Conservation (phyloP, 140 eudicot genomes). For the Stevia rebaudiana region DNA sequence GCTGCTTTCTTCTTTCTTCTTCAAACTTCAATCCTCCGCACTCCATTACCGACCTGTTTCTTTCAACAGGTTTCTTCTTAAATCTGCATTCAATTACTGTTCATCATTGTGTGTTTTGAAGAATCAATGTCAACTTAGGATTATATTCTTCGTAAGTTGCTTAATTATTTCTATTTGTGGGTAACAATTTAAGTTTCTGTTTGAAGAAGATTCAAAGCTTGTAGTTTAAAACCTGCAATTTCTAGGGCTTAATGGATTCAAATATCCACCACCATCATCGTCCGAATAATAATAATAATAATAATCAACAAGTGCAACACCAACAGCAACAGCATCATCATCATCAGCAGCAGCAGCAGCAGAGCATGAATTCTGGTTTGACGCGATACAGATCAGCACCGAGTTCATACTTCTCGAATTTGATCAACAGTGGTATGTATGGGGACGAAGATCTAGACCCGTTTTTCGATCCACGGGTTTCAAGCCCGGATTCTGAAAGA, state of each 20-base stretch:
- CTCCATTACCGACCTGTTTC: background rate
- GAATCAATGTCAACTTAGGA: too few species aligned
- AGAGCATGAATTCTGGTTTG: constrained; percentile 48
- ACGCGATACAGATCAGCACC: constrained; percentile 85
- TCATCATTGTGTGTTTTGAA: background rate
- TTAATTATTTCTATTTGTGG: too few species aligned
- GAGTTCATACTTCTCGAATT: constrained; percentile 60
- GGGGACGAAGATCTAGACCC: constrained; percentile 47
- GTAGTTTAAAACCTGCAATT: background rate
- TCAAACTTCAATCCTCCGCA: background rate
- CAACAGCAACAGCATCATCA: constrained; percentile 39
- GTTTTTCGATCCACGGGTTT: constrained; percentile 34
- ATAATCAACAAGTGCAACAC: constrained; percentile 16
- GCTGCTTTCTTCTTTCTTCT: constrained; percentile 22
- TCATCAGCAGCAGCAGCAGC: constrained; percentile 38
- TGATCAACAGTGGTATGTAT: constrained; percentile 33
- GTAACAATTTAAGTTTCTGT: background rate
- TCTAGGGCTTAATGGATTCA: constrained; percentile 23
- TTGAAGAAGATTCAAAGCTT: background rate
- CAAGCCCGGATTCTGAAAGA: constrained; percentile 45
- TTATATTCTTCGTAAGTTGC: too few species aligned
- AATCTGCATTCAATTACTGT: background rate
- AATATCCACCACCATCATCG: background rate
- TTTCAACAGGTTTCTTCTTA: background rate
- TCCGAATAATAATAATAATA: background rate